Percentiles rank a stretch among this genome's conserved stretches.
Evolutionary conservation across 108 stramenopile species (phyloP).

Genomic region (Nitzschia inconspicua): DNA sequence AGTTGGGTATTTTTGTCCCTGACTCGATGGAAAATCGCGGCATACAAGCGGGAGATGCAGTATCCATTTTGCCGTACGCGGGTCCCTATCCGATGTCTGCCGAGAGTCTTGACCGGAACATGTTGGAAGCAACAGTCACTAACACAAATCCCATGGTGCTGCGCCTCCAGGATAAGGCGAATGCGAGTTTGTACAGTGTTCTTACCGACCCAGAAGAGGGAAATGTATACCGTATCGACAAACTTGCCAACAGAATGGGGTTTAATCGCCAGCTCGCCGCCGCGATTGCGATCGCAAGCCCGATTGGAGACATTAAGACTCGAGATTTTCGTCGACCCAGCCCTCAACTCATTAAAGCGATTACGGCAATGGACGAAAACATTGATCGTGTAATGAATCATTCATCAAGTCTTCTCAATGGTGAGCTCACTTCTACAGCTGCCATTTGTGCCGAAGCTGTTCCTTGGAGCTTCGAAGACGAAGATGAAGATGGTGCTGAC

Average conservation of each 20-base stretch:
- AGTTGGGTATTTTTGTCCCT: slow-evolving; percentile 88
- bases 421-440: slow-evolving; percentile 77
- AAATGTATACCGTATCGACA: slow-evolving; percentile 90
- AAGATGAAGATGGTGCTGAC: slow-evolving; percentile 43
- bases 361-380: slow-evolving; percentile 93
- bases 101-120: slow-evolving; percentile 86
- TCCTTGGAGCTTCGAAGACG: slow-evolving; percentile 65
- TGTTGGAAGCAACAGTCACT: slow-evolving; percentile 90
- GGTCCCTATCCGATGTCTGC: slow-evolving; percentile 91
- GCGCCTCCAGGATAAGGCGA: slow-evolving; percentile 84
- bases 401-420: slow-evolving; percentile 17
- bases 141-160: slow-evolving; percentile 79
- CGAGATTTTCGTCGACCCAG: slow-evolving; percentile 67
- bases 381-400: slow-evolving; percentile 73
- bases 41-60: slow-evolving; percentile 90
- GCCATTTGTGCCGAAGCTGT: slow-evolving; percentile 85
- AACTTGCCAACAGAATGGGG: slow-evolving; percentile 91
- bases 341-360: slow-evolving; percentile 76
- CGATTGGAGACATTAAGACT: slow-evolving; percentile 33
- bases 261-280: slow-evolving; percentile 88
- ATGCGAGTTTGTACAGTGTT: slow-evolving; percentile 66
- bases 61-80: slow-evolving; percentile 86
- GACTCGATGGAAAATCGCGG: slow-evolving; percentile 86
- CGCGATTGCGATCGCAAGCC: slow-evolving; percentile 70
- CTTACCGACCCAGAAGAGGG: slow-evolving; percentile 71